Conservation (phyloP, 2,329 filamentous ascomycete genomes). For the Apiospora sp. region DNA sequence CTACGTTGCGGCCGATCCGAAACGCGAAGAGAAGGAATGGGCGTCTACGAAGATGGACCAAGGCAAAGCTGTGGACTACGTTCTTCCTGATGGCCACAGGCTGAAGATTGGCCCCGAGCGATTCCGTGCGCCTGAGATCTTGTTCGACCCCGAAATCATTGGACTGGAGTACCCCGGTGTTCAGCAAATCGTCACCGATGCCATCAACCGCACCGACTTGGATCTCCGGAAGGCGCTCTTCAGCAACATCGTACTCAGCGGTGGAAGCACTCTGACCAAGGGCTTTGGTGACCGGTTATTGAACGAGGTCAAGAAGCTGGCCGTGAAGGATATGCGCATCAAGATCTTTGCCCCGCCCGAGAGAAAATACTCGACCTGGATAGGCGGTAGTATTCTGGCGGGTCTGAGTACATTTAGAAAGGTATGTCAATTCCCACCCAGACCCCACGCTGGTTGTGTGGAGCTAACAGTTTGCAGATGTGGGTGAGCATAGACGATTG, state of each 20-base stretch:
- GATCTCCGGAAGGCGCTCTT: conserved; percentile 94
- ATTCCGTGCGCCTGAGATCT: conserved; percentile 94
- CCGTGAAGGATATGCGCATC: conserved; percentile 99
- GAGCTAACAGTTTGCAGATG: conserved; percentile 69
- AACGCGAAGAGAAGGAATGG: conserved; percentile 97
- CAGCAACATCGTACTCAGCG: conserved; percentile 96
- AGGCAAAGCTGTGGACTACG: conserved; percentile 84
- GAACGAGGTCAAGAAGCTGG: conserved; percentile 89
- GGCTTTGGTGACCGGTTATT: conserved; percentile 94
- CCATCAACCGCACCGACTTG: conserved; percentile 93
- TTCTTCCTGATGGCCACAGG: conserved; percentile 90
- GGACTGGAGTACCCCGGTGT: conserved; percentile 96
- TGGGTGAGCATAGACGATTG: conserved; percentile 99
- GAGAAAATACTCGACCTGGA: conserved; percentile 99
- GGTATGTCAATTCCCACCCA: conserved; percentile 59
- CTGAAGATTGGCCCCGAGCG: conserved; percentile 91
- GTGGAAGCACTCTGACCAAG: conserved; percentile 94
- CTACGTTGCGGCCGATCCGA: conserved; percentile 90
- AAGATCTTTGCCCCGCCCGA: conserved; percentile 99
- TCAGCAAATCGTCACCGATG: conserved; percentile 96
- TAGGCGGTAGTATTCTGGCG: conserved; percentile 95
- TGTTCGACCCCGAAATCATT: conserved; percentile 97
- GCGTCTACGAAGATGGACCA: conserved; percentile 78
- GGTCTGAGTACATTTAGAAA: conserved; percentile 98
- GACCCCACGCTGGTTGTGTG: conserved; percentile 25